Conservation (phyloP, 2,329 filamentous ascomycete species). For the Pseudocercospora pini-densiflorae region DNA sequence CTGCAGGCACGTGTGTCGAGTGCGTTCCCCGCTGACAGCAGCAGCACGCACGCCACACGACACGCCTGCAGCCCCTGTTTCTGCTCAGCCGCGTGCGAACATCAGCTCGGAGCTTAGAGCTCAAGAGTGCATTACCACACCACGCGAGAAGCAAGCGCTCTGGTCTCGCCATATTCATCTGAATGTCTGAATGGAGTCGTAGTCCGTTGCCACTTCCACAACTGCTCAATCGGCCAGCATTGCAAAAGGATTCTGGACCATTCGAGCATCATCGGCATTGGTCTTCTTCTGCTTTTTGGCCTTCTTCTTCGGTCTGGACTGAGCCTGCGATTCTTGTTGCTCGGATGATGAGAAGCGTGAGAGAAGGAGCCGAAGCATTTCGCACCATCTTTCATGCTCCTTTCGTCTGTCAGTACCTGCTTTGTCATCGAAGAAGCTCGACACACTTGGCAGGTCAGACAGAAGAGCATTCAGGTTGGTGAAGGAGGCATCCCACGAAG, state of each 20-base stretch:
- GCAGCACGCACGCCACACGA: background rate
- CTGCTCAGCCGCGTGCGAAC: background rate
- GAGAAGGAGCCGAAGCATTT: constrained; percentile 9
- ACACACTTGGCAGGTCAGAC: constrained; percentile 28
- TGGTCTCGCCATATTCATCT: too few relatives aligned
- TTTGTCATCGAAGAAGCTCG: constrained; percentile 23
- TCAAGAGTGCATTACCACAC: too few relatives aligned
- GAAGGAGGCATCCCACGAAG: constrained; percentile 30
- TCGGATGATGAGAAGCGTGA: constrained; percentile 9
- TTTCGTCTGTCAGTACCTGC: constrained; percentile 3
- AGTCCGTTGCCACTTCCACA: too few relatives aligned
- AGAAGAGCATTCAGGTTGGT: constrained; percentile 15
- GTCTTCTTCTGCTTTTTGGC: constrained; percentile 72
- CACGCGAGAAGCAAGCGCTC: too few relatives aligned
- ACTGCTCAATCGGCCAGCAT: constrained; percentile 28
- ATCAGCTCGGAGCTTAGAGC: too few relatives aligned
- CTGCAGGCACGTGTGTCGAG: background rate
- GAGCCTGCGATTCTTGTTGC: constrained; percentile 61
- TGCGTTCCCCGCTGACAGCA: background rate
- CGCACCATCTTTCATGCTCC: constrained; percentile 23
- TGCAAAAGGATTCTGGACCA: constrained; percentile 27
- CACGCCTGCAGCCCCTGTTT: background rate
- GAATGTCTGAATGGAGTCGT: too few relatives aligned
- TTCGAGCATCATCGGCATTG: background rate
- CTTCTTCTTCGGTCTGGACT: constrained; percentile 49